A percentile compares a stretch with the other conserved stretches of the same genome.
Evolutionary conservation across 306 rosid species (phyloP).

Genomic region (Datisca glomerata): DNA sequence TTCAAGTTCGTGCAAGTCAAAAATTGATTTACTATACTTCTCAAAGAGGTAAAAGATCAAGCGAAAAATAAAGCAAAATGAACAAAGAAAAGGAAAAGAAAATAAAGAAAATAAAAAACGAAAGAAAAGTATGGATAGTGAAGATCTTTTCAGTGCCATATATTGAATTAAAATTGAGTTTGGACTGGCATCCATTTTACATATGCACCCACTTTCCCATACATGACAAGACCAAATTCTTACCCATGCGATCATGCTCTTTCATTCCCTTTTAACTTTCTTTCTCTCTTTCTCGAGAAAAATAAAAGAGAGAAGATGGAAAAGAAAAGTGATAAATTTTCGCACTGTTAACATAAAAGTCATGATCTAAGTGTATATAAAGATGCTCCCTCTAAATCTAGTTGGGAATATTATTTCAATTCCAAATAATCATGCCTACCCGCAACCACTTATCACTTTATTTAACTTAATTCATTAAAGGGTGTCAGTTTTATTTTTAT

Average conservation of each 20-base stretch:
- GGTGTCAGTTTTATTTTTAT: conserved; percentile 8
- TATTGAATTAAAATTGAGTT: conserved; percentile 40
- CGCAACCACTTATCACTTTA: conserved; percentile 14
- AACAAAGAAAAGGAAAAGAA: conserved; percentile 5
- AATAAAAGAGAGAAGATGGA: conserved; percentile 17
- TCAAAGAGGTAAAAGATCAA: conserved; percentile 11
- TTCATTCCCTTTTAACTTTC: conserved; percentile 27
- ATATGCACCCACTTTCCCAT: conserved; percentile 57
- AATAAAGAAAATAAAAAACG: neutral
- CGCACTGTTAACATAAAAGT: too few relatives aligned
- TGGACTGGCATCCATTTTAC: conserved; percentile 70
- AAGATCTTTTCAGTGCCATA: conserved; percentile 41
- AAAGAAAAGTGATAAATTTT: conserved; percentile 16
- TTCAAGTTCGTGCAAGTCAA: too few relatives aligned
- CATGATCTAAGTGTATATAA: too few relatives aligned
- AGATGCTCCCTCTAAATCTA: neutral
- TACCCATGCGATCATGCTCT: conserved; percentile 43
- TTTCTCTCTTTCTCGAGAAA: conserved; percentile 26
- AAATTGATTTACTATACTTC: too few relatives aligned
- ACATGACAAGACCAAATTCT: conserved; percentile 56
- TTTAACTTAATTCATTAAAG: conserved; percentile 27
- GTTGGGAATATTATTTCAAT: conserved; percentile 19
- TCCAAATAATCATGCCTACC: conserved; percentile 43
- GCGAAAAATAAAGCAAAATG: conserved; percentile 5
- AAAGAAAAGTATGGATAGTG: conserved; percentile 32